Evolutionary conservation across 2,329 filamentous ascomycete genomes (phyloP).

Genomic region (Fusarium anthophilum): DNA sequence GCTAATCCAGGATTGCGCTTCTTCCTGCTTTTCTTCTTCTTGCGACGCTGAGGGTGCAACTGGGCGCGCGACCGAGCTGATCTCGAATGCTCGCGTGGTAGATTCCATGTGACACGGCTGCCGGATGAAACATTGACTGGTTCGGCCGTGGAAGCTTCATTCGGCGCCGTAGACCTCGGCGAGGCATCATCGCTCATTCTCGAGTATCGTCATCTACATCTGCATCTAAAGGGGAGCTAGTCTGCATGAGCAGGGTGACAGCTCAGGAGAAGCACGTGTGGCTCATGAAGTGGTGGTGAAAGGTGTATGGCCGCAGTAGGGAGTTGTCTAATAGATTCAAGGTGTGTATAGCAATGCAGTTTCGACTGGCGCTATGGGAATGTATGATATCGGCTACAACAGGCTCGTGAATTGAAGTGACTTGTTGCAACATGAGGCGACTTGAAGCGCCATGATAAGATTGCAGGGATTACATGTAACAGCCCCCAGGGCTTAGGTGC

Average conservation of each 20-base stretch:
- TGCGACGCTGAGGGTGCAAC: constrained; percentile 46
- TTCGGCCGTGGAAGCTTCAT: constrained; percentile 34
- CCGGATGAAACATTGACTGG: constrained; percentile 15
- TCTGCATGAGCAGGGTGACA: constrained; percentile 45
- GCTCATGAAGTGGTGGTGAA: constrained; percentile 37
- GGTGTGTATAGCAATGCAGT: not conserved
- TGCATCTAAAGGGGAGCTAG: constrained; percentile 38
- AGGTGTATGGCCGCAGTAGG: not conserved
- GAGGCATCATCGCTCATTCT: constrained; percentile 64
- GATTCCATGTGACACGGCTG: constrained; percentile 33
- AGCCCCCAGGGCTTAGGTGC: not conserved
- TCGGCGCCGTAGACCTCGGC: constrained; percentile 52
- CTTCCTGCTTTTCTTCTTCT: constrained; percentile 50
- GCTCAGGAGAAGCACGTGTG: constrained; percentile 40
- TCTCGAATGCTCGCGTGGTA: constrained; percentile 21
- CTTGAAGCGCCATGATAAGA: constrained; percentile 38
- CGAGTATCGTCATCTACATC: constrained; percentile 48
- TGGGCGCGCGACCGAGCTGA: constrained; percentile 31
- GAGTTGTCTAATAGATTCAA: not conserved
- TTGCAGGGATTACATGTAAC: constrained; percentile 36
- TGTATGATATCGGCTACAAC: constrained; percentile 16
- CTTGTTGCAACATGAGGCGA: constrained; percentile 30
- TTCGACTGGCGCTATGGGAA: constrained; percentile 8
- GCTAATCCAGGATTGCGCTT: constrained; percentile 55
- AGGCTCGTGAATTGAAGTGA: constrained; percentile 11